Evolutionary conservation across 805 yeast genomes (phyloP).

Genomic region (Ogataea kodamae): DNA sequence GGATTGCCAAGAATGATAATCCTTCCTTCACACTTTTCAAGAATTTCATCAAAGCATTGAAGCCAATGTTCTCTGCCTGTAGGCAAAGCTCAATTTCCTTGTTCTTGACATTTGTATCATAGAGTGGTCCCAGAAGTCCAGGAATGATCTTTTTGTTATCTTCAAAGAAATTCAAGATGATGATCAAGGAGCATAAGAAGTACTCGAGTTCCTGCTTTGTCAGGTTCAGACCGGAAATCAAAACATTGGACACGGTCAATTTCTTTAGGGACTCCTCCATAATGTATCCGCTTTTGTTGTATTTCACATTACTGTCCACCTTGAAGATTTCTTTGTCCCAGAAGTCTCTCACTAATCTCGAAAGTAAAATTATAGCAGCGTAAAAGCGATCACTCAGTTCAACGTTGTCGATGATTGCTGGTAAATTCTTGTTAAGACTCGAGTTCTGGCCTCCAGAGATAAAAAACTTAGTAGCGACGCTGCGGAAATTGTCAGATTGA

Average conservation of each 20-base stretch:
- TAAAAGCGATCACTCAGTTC: slow-evolving; percentile 87
- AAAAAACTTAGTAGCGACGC: slow-evolving; percentile 48
- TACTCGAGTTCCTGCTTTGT: slow-evolving; percentile 56
- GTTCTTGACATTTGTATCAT: slow-evolving; percentile 45
- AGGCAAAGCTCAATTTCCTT: slow-evolving; percentile 56
- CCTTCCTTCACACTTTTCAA: slow-evolving; percentile 84
- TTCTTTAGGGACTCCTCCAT: slow-evolving; percentile 40
- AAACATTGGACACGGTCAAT: slow-evolving; percentile 34
- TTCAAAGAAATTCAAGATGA: slow-evolving; percentile 65
- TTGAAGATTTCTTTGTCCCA: slow-evolving; percentile 76
- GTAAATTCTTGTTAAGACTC: slow-evolving; percentile 33
- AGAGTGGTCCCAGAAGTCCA: slow-evolving; percentile 57
- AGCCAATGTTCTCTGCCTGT: slow-evolving; percentile 89
- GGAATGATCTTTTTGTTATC: slow-evolving; percentile 61
- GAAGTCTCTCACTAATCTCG: slow-evolving; percentile 72
- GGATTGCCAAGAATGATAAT: slow-evolving; percentile 76
- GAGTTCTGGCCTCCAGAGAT: slow-evolving; percentile 55
- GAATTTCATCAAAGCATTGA: slow-evolving; percentile 71
- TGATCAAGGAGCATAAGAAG: slow-evolving; percentile 65
- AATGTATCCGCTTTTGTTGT: slow-evolving; percentile 35
- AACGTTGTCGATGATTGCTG: slow-evolving; percentile 64
- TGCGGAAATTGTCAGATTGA: slow-evolving; percentile 47
- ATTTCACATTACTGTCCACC: slow-evolving; percentile 32
- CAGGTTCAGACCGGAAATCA: slow-evolving; percentile 45
- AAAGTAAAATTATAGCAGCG: slow-evolving; percentile 74